Percentiles rank a stretch among this genome's conserved stretches.
These are phyloP conservation scores for Pestalotiopsis sp. DNA, from an alignment of 2,329 filamentous ascomycete species.

Conservation along the genomic window DNA sequence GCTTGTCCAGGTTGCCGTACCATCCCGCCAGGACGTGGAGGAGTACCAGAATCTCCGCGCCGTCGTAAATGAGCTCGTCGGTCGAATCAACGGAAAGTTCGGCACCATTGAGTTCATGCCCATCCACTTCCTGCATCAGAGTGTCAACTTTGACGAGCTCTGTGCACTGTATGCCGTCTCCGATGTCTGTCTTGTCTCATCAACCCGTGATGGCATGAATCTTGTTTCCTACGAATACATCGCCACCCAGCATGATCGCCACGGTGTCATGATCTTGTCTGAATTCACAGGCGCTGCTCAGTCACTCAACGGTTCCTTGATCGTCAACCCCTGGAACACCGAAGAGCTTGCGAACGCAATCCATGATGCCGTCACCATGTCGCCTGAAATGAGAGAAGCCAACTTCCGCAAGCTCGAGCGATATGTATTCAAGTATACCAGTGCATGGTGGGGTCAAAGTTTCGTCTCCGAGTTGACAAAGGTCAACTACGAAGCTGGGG, in stretches of 20 bases:
- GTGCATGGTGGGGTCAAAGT: slow-evolving; percentile 93
- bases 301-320: slow-evolving; percentile 87
- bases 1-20: slow-evolving; percentile 92
- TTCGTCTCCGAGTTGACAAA: slow-evolving; percentile 84
- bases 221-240: slow-evolving; percentile 98
- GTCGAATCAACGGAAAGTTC: slow-evolving; percentile 95
- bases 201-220: slow-evolving; percentile 98
- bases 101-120: slow-evolving; percentile 98
- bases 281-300: slow-evolving; percentile 97
- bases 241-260: slow-evolving; percentile 84
- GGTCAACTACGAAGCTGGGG: slow-evolving; percentile 40
- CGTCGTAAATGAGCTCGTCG: slow-evolving; percentile 95
- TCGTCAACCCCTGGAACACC: slow-evolving; percentile 98
- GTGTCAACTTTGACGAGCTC: slow-evolving; percentile 90
- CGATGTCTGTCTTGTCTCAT: slow-evolving; percentile 90
- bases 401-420: slow-evolving; percentile 93
- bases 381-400: slow-evolving; percentile 78
- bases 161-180: slow-evolving; percentile 91
- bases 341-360: slow-evolving; percentile 93
- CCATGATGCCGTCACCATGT: slow-evolving; percentile 96
- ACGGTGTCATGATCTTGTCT: slow-evolving; percentile 92
- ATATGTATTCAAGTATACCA: slow-evolving; percentile 98
- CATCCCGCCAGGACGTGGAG: slow-evolving; percentile 92
- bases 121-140: slow-evolving; percentile 98
- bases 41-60: slow-evolving; percentile 96